Base-by-base conservation (phyloP, 306 rosid genomes). In the Comarum palustre region DNA sequence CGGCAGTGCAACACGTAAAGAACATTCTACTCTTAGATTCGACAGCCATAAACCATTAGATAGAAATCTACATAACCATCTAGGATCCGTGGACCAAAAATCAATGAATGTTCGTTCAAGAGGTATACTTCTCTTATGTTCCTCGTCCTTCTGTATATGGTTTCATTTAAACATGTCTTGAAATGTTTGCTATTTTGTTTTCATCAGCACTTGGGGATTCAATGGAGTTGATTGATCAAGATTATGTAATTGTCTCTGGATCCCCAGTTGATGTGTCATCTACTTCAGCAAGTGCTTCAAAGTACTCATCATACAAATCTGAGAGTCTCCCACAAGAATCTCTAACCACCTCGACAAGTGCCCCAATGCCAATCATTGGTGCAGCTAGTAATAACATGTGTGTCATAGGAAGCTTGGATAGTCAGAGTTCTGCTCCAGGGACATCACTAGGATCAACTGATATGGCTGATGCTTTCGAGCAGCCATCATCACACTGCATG, bases 211-310 rank as follows among this genome's bases (percentile, higher is more conserved):
- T 87, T 78, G 72, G 77, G 5, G 97, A 95, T 80, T 84, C 96
- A 1, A 81, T 87, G 51, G 96, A 88, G 73, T 84, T 83, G 73
- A 88, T 90, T 68, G 99, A 90, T 84, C 99, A 92, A 88, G 99
- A 95, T 79, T 95, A 95, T 85, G 97, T 95, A 78, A 85, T 95
- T 58, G 99, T 95, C 65, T 86, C 92, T 74, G 99, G 96, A 12
- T 88, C 90, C 68, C 88, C 96, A 38, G 74, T 88, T 73, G 97
- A 95, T 66, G 80, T 77, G 76, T 79, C 96, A 22, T 87, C 90
- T 60, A 73, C 93, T 78, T 90, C 88, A 2, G 86, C 87, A 71
- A 75, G 82, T 83, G 78, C 84, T 73, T 79, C 87, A 69, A 90
- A 81, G 82, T 92, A 74, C 84, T 89, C 84, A 75, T 74, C 73